Evolutionary conservation across 1,284 basidiomycete species (phyloP).

Genomic region (Trametes polyzona): DNA sequence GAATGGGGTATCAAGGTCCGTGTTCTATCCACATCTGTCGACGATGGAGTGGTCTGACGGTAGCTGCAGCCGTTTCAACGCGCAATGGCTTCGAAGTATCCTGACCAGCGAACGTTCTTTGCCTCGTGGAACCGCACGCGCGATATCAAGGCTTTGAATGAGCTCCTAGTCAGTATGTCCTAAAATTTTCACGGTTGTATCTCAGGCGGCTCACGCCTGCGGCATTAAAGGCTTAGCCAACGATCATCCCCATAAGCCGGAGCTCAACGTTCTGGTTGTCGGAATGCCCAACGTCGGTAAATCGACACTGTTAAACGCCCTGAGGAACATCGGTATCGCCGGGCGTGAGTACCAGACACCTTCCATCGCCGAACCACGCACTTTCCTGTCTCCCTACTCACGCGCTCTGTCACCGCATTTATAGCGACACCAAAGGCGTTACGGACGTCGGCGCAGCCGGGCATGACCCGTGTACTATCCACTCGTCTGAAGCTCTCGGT

Average conservation of each 20-base stretch:
- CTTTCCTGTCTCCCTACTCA: not conserved
- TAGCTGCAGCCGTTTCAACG: constrained; percentile 63
- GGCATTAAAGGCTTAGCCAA: constrained; percentile 68
- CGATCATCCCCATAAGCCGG: constrained; percentile 65
- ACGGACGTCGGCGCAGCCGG: constrained; percentile 87
- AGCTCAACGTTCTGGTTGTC: constrained; percentile 87
- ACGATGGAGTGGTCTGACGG: constrained; percentile 4
- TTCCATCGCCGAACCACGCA: not conserved
- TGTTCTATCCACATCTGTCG: not conserved
- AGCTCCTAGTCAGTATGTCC: constrained; percentile 73
- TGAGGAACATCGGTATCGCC: constrained; percentile 87
- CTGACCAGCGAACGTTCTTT: constrained; percentile 68
- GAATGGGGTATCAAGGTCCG: constrained; percentile 82
- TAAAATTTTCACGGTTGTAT: not conserved
- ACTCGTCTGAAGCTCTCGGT: constrained; percentile 82
- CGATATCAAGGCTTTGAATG: constrained; percentile 65
- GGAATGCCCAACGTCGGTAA: constrained; percentile 99
- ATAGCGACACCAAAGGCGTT: constrained; percentile 82
- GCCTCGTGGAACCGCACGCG: constrained; percentile 69
- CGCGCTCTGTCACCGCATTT: constrained; percentile 1
- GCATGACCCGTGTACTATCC: constrained; percentile 83
- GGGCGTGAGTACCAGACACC: constrained; percentile 61
- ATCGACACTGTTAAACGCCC: constrained; percentile 89
- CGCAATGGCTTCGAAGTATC: constrained; percentile 69
- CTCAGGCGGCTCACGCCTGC: not conserved